Conservation (phyloP, 164 flowering plant genomes). For the Aristolochia californica region DNA sequence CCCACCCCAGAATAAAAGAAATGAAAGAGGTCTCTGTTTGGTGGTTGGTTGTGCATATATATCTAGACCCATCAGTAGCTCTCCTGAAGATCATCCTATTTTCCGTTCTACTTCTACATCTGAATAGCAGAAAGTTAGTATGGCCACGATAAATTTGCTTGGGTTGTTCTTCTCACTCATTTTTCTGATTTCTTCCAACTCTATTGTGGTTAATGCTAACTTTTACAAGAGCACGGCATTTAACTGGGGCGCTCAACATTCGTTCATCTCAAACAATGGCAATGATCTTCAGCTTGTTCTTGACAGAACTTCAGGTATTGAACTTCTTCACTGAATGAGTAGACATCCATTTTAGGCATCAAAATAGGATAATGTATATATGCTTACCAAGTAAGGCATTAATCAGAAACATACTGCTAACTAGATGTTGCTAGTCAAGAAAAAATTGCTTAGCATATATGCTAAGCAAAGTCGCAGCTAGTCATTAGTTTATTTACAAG, state of each 20-base stretch:
- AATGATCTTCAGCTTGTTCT: slow-evolving; percentile 6
- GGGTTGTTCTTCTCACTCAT: not conserved
- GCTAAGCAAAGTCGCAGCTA: too few species aligned
- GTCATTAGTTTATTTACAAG: too few species aligned
- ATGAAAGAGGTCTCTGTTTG: too few species aligned
- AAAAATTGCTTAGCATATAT: too few species aligned
- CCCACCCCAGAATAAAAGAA: too few species aligned
- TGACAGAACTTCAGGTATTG: slow-evolving; percentile 1
- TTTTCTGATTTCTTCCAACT: not conserved
- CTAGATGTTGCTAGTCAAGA: too few species aligned
- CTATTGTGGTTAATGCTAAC: slow-evolving; percentile 1
- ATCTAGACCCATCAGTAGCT: not conserved
- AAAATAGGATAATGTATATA: too few species aligned
- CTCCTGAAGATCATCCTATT: not conserved
- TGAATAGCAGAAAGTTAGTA: too few species aligned
- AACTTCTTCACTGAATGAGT: not conserved
- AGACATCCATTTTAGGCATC: not conserved
- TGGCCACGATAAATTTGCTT: not conserved
- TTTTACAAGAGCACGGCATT: slow-evolving; percentile 1
- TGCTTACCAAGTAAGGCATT: too few species aligned
- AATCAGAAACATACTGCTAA: too few species aligned
- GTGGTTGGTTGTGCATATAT: not conserved
- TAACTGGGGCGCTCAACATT: slow-evolving; percentile 1
- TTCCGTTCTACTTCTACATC: not conserved
- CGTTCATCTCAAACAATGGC: not conserved